Evolutionary conservation across 352 stramenopile species (phyloP), one percentile per base, ranked within the genome.

Genomic region (Phytophthora macrochlamydospora): DNA sequence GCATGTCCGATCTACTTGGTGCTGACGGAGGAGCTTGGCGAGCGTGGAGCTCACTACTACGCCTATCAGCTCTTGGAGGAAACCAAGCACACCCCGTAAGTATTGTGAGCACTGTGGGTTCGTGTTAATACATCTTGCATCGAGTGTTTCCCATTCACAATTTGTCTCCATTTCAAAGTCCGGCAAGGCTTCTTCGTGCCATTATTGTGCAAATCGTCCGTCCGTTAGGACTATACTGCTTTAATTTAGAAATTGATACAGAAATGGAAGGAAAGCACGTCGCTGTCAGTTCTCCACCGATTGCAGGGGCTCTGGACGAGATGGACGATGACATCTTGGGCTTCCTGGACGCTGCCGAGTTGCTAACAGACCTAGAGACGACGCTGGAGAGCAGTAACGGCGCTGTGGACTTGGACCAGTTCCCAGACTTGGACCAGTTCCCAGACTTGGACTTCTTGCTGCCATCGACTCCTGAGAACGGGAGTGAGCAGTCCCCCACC

Each of bases 31-130:
- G 85, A 97, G 60, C 67, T 96, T 9, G 88, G 88, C 50, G 80
- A 94, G 57, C 76, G 91, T 51, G 90, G 91, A 24, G 90, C 90
- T 43, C 89, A 97, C 71, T 96, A 87, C 71, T 93, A 88, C 62
- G 83, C 85, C n/a, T 93, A 91, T 62, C 81, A 91, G 78, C 58
- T 93, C 40, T 73, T 91, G 43, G 69, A 80, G 62, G 65, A 70
- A 60, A 74, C 78, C 60, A 72, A 74, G 37, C 71, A 63, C 66
- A 28, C 13, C 18, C 18, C 18, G 18, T 24, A 24, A 24, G 18
- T 24, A 24, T 24, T 24, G 18, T 24, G 18, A 24, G 18, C 18
- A 24, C 18, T 24, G 18, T 24, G 18, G 18, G 18, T 24, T 24
- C 18, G 18, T 24, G 18, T 24, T 24, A 24, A 24, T 24, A 24